phyloP scores from a whole-genome alignment of 2,329 filamentous ascomycete species.

The Fusarium coffeatum region DNA sequence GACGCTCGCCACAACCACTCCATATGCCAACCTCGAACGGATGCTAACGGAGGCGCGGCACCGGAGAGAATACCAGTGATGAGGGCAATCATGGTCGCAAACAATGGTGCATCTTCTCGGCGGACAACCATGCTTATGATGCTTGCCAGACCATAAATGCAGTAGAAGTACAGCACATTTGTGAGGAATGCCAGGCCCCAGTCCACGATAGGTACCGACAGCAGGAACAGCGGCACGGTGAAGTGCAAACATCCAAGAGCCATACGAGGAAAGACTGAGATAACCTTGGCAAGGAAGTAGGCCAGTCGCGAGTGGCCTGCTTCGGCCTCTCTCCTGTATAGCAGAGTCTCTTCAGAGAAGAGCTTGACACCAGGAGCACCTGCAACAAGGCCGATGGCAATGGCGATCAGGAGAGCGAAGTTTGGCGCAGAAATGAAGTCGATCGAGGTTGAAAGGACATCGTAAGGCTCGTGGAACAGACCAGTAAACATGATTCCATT shows the following conservation, averaged over 20 bases:
- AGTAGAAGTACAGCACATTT: slow-evolving; percentile 68
- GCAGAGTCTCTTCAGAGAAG: slow-evolving; percentile 57
- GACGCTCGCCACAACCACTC: slow-evolving; percentile 66
- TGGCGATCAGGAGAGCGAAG: slow-evolving; percentile 63
- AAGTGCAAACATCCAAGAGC: slow-evolving; percentile 65
- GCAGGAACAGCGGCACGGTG: slow-evolving; percentile 61
- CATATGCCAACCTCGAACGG: slow-evolving; percentile 63
- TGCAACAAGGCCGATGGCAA: slow-evolving; percentile 67
- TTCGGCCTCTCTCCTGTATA: slow-evolving; percentile 66
- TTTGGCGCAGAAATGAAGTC: slow-evolving; percentile 64
- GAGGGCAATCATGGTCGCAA: slow-evolving; percentile 65
- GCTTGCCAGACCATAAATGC: slow-evolving; percentile 67
- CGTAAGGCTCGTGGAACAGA: slow-evolving; percentile 62
- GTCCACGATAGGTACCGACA: slow-evolving; percentile 62
- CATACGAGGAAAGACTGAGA: slow-evolving; percentile 64
- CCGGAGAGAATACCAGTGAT: slow-evolving; percentile 67
- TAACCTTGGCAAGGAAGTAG: slow-evolving; percentile 67
- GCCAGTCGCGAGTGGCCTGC: slow-evolving; percentile 66
- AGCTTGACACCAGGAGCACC: slow-evolving; percentile 64
- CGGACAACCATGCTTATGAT: slow-evolving; percentile 65
- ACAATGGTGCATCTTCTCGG: slow-evolving; percentile 66
- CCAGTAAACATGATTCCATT: slow-evolving; percentile 66
- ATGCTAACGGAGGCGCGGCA: slow-evolving; percentile 61
- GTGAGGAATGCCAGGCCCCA: slow-evolving; percentile 61
- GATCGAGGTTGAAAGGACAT: slow-evolving; percentile 62